phyloP scores from a whole-genome alignment of 2,329 filamentous ascomycete genomes.

The Pseudogymnoascus sp. region DNA sequence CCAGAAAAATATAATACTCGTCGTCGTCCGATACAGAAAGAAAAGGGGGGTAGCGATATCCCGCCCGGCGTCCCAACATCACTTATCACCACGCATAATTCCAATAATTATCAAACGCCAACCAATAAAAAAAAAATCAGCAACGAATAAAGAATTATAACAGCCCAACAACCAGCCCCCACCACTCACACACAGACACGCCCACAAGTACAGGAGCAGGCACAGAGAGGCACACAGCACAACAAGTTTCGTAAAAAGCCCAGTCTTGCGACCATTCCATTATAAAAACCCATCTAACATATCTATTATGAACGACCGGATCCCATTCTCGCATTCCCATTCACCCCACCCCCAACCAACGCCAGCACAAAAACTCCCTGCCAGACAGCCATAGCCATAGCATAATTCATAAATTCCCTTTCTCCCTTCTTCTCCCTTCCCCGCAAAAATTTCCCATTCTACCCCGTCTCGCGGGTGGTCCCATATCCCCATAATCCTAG shows the following conservation, averaged over 20 bases:
- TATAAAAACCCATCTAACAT: neutral
- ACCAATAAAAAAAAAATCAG: neutral
- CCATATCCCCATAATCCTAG: neutral
- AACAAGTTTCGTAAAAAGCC: constrained; percentile 6
- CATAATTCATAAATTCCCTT: constrained; percentile 2
- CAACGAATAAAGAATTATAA: neutral
- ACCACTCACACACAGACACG: neutral
- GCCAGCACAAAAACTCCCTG: neutral
- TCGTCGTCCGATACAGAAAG: neutral
- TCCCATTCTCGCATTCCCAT: neutral
- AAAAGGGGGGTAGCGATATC: neutral
- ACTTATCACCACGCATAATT: neutral
- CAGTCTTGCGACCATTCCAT: constrained; percentile 4
- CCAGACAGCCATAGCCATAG: neutral
- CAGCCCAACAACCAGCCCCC: neutral
- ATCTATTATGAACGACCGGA: constrained; percentile 1
- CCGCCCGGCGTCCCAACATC: neutral
- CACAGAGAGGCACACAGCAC: neutral
- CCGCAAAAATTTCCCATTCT: neutral
- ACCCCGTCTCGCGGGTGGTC: neutral
- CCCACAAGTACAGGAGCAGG: neutral
- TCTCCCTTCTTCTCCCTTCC: no score
- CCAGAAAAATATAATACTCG: neutral
- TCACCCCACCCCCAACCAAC: neutral
- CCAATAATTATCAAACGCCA: neutral